phyloP scores from a whole-genome alignment of 441 rosid species.

The Manihot esculenta region DNA sequence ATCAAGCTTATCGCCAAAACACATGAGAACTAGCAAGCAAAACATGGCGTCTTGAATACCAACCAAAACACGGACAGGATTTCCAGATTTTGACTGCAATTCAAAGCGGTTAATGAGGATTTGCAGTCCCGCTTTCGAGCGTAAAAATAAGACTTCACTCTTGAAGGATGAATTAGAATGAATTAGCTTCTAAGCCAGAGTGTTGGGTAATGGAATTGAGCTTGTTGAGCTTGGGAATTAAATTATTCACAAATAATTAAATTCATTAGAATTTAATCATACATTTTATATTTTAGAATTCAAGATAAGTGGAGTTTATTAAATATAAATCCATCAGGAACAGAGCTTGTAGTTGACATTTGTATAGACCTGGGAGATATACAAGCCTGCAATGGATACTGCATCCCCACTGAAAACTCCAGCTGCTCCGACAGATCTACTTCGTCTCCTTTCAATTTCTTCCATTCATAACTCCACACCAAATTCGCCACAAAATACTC shows the following conservation, averaged over 20 bases:
- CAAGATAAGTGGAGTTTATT: too few relatives aligned
- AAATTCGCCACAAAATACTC: too few relatives aligned
- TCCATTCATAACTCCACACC: conserved; percentile 14
- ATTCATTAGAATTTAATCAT: too few relatives aligned
- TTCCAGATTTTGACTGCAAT: conserved; percentile 4
- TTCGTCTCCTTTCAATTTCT: neutral
- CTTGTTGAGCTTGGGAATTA: too few relatives aligned
- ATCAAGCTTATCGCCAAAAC: conserved; percentile 38
- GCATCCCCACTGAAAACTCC: conserved; percentile 9
- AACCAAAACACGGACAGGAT: conserved; percentile 16
- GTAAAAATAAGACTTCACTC: conserved; percentile 23
- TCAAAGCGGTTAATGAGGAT: conserved; percentile 24
- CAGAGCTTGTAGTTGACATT: too few relatives aligned
- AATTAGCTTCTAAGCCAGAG: too few relatives aligned
- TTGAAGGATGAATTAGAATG: too few relatives aligned
- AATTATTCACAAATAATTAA: too few relatives aligned
- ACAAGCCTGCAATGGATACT: conserved; percentile 24
- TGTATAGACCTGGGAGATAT: neutral
- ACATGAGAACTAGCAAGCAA: conserved; percentile 35
- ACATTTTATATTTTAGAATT: too few relatives aligned
- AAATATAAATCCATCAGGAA: too few relatives aligned
- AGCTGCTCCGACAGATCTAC: conserved; percentile 12
- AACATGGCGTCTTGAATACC: conserved; percentile 40
- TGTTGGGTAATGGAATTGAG: too few relatives aligned
- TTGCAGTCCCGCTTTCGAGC: conserved; percentile 35